Conservation (phyloP, 768 basidiomycete species). For the Coprinopsis sp. region DNA sequence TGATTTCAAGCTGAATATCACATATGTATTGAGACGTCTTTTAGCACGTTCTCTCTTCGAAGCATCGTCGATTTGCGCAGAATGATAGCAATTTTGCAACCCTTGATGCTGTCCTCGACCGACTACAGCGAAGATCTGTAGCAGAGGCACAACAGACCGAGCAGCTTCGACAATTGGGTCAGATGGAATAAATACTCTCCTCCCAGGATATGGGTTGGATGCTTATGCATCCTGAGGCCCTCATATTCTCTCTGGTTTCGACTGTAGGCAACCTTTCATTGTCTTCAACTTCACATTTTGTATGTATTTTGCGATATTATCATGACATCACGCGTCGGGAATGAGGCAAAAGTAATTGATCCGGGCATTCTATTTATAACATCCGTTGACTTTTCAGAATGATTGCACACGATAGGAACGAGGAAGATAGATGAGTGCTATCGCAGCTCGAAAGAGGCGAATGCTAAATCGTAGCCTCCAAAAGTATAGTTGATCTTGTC, state of each 20-base stretch:
- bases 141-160: constrained; percentile 27
- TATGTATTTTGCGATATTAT: background rate
- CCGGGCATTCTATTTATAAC: background rate
- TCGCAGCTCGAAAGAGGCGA: constrained; percentile 73
- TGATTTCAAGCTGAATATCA: constrained; percentile 13
- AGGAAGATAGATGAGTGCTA: constrained; percentile 12
- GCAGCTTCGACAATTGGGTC: constrained; percentile 13
- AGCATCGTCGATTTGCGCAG: constrained; percentile 78
- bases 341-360: background rate
- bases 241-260: background rate
- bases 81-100: constrained; percentile 73
- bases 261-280: background rate
- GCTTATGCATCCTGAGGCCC: too few species aligned
- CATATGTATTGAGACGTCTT: constrained; percentile 4
- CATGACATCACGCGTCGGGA: constrained; percentile 1
- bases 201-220: too few species aligned
- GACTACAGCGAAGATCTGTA: constrained; percentile 46
- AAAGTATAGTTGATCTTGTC: constrained; percentile 99
- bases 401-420: background rate
- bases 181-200: too few species aligned
- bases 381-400: background rate
- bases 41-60: constrained; percentile 70
- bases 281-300: background rate
- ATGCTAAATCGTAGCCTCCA: constrained; percentile 86
- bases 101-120: constrained; percentile 69